phyloP scores from a whole-genome alignment of 805 yeast species.

The Candida ipomoeae region DNA sequence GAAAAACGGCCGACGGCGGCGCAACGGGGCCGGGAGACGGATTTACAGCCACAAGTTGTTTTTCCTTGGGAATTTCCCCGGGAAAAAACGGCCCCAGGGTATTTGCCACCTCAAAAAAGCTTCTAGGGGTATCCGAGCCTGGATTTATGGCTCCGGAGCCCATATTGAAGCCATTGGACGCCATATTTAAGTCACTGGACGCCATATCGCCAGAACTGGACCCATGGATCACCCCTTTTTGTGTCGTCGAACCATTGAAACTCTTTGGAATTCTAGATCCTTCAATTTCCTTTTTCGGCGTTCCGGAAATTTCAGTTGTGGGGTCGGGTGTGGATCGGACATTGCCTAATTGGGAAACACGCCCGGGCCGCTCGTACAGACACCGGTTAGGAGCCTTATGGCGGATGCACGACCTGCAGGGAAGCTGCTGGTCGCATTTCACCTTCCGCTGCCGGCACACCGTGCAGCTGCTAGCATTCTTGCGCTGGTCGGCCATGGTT shows the following conservation, averaged over 20 bases:
- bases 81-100: neutral
- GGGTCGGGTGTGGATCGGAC: neutral
- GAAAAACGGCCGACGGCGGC: constrained; percentile 1
- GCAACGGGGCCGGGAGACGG: neutral
- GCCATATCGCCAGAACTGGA: too few relatives aligned
- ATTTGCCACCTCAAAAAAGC: too few relatives aligned
- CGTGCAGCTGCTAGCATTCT: constrained; percentile 4
- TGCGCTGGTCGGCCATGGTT: constrained; percentile 1
- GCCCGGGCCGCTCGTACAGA: constrained; percentile 5
- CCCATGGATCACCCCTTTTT: too few relatives aligned
- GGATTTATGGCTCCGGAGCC: too few relatives aligned
- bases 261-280: neutral
- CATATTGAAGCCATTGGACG: too few relatives aligned
- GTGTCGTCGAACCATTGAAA: too few relatives aligned
- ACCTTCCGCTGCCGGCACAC: constrained; percentile 16
- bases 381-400: constrained; percentile 14
- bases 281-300: too few relatives aligned
- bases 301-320: too few relatives aligned
- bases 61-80: neutral
- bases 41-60: neutral
- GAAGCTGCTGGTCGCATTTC: constrained; percentile 14
- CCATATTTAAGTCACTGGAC: too few relatives aligned
- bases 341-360: neutral
- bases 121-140: too few relatives aligned
- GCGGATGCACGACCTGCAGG: constrained; percentile 15